Base-by-base conservation (phyloP, 2,329 filamentous ascomycete species). In the Sporothrix protearum region DNA sequence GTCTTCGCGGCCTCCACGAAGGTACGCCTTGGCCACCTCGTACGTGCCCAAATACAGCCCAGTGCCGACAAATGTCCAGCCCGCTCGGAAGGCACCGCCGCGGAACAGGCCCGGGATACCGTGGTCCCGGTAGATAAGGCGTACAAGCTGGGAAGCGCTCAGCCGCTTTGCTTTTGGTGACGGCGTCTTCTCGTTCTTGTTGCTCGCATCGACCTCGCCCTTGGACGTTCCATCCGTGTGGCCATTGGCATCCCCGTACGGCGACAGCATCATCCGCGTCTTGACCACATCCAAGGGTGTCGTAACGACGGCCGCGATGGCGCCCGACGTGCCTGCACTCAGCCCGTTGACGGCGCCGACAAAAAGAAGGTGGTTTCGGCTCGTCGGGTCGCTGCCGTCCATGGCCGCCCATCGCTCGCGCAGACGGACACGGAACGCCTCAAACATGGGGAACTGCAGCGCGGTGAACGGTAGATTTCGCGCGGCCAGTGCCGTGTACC, bases 261-360 rank as follows among this genome's bases (percentile, higher is more conserved):
- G 89, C 39, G 86, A 85, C 33, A 97, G 83, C 94, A 97, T 97
- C 81, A 97, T 91, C 67, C 92, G 83, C 74, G 94, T 97, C 83
- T 97, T 97, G 30, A 97, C 87, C 10, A 97, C 93, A 80, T 97
- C 94, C 71, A 94, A 88, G 0, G 94, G 94, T 68, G 94, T 97
- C 1, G 94, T 97, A n/a, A 96, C 79, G 10, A 92, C 86, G 0
- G 94, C 92, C 0, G 93, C 90, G 9, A 95, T 79, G 6, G 88
- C 88, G 0, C 94, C 94, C 0, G 93, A 92, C 19, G 86, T 79
- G 1, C 90, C 92, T 0, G 93, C 94, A 77, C 91, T 92, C 3
- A 86, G 71, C 0, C 91, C 93, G 0, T 92, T 96, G 57, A 95
- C 87, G 1, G 86, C 71, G 0, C 88, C 92, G 30, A 89, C 90